Evolutionary conservation across 2,329 filamentous ascomycete genomes (phyloP), one percentile per base, ranked within the genome.

Genomic region (Blastomyces silverae): DNA sequence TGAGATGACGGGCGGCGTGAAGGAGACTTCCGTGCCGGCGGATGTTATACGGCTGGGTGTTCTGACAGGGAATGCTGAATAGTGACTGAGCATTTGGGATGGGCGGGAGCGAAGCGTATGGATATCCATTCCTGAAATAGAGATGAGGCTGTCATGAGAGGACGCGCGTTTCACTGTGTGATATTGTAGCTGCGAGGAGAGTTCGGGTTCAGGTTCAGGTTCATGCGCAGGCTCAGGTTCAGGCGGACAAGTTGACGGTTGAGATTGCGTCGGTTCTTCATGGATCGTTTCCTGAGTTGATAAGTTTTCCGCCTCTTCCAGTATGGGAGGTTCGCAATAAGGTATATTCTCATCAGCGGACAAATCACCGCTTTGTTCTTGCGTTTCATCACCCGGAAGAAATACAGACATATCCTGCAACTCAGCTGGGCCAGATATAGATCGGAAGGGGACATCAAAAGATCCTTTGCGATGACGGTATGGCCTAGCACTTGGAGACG

Each of bases 101-200:
- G 91, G 90, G 3, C 89, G 85, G 1, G 84, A 83, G 71, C 88
- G 87, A 4, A 95, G 81, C 0, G 89, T 92, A 74, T 96, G 92
- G 61, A 96, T 95, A 73, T 97, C 93, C 74, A 96, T 88, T 1
- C 91, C 92, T 0, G 88, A 86, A 1, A 96, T 84, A 0, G 92
- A 97, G 69, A 97, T 84, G 67, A 97, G 87, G 22, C 91, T 96
- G 74, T 97, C 92, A 70, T 96, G 91, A 1, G 92, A 96, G 1
- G 86, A 74, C 2, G 86, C 83, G 42, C 89, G 87, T 52, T 85
- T 89, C 3, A 92, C 76, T 1, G 77, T 75, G 63, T 78, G 79
- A 76, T 69, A 72, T 53, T 70, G 71, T 37, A 69, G 65, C 25
- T 70, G 70, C 20, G 74, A 70, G 17, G 39, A 55, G 10, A 42